phyloP scores from a whole-genome alignment of 129 eudicot genomes.

The Arctium minus region DNA sequence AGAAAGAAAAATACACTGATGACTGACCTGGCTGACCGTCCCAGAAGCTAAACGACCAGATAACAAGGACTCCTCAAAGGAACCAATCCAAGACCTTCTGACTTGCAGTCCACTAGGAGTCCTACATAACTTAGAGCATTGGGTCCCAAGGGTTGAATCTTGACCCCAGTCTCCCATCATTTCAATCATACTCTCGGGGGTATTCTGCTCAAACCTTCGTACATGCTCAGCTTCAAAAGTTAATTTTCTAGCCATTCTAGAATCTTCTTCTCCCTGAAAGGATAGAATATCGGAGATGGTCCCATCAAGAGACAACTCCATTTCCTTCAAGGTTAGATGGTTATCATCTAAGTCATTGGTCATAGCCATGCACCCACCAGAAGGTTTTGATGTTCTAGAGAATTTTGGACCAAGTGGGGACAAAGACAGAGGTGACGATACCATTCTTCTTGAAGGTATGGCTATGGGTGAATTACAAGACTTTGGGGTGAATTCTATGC shows the following conservation, averaged over 20 bases:
- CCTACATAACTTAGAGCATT: conserved; percentile 55
- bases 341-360: conserved; percentile 42
- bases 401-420: conserved; percentile 88
- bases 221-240: conserved; percentile 27
- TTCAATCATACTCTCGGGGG: conserved; percentile 40
- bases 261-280: conserved; percentile 41
- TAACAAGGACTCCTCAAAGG: conserved; percentile 95
- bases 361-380: conserved; percentile 20
- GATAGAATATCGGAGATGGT: conserved; percentile 36
- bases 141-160: conserved; percentile 34
- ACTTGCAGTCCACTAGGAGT: conserved; percentile 68
- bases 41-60: conserved; percentile 91
- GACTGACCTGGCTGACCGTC: conserved; percentile 63
- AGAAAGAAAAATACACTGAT: background rate
- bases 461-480: conserved; percentile 31
- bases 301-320: conserved; percentile 63
- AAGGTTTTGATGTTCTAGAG: conserved; percentile 34
- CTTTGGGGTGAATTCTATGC: conserved; percentile 15
- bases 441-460: conserved; percentile 42
- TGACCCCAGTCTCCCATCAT: conserved; percentile 39
- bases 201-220: conserved; percentile 30
- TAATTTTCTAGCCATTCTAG: conserved; percentile 24
- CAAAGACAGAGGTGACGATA: conserved; percentile 54
- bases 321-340: conserved; percentile 50
- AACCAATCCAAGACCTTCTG: conserved; percentile 94